Evolutionary conservation across 208 protist species (phyloP).

Genomic region (Phytomonas sp.): DNA sequence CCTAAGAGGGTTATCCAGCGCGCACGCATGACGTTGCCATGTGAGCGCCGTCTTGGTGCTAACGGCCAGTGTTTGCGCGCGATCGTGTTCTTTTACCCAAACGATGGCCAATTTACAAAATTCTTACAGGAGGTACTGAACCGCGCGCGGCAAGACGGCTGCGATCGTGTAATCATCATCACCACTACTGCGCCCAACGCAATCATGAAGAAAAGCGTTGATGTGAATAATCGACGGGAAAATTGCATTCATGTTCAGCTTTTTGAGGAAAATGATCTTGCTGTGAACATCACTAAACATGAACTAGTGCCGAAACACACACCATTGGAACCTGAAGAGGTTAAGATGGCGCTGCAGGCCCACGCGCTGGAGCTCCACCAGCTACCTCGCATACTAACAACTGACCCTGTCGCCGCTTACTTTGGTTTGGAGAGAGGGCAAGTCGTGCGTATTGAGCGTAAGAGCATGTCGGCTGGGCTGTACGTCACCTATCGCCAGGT

Average conservation of each 20-base stretch:
- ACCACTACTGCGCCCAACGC: conserved; percentile 48
- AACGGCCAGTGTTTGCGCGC: conserved; percentile 35
- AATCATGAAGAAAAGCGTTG: conserved; percentile 60
- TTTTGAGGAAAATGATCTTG: conserved; percentile 93
- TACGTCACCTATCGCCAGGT: conserved; percentile 98
- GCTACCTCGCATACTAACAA: conserved; percentile 93
- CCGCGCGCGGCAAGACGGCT: conserved; percentile 32
- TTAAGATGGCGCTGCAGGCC: conserved; percentile 81
- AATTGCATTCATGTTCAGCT: conserved; percentile 80
- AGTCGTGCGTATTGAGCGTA: conserved; percentile 95
- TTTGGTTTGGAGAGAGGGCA: conserved; percentile 90
- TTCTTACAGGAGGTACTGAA: conserved; percentile 51
- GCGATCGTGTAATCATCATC: conserved; percentile 63
- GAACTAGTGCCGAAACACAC: conserved; percentile 95
- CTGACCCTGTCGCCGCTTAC: conserved; percentile 95
- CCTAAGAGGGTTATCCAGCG: conserved; percentile 36
- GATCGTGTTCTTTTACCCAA: conserved; percentile 63
- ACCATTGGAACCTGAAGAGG: conserved; percentile 77
- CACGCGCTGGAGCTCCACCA: conserved; percentile 92
- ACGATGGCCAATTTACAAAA: conserved; percentile 44
- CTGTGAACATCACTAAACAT: conserved; percentile 97
- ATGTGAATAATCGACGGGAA: conserved; percentile 58
- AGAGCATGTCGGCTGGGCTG: conserved; percentile 94
- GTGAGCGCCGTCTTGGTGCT: conserved; percentile 34
- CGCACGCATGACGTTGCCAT: conserved; percentile 79